Conservation (phyloP, 768 basidiomycete genomes). For the Suillus plorans region DNA sequence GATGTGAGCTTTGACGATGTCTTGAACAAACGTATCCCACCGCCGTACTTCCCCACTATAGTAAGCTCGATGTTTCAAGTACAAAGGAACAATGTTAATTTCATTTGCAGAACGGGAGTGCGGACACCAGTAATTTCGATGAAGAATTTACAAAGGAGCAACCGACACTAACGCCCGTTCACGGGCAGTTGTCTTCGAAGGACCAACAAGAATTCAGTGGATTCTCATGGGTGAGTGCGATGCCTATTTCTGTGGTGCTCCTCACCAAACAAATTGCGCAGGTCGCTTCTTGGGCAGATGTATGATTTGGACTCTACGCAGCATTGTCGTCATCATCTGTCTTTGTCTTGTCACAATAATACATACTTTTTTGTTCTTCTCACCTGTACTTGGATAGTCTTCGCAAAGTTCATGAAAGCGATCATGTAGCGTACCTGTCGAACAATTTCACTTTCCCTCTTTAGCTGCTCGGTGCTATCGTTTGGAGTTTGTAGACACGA, state of each 20-base stretch:
- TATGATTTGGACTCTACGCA: slow-evolving; percentile 35
- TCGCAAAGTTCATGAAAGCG: slow-evolving; percentile 23
- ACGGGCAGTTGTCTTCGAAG: slow-evolving; percentile 83
- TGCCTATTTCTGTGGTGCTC: background rate
- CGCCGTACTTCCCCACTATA: slow-evolving; percentile 96
- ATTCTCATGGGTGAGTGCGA: slow-evolving; percentile 80
- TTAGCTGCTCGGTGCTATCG: slow-evolving; percentile 13
- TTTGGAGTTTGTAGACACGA: slow-evolving; percentile 38
- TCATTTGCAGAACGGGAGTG: slow-evolving; percentile 65
- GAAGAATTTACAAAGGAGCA: slow-evolving; percentile 97
- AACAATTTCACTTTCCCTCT: slow-evolving; percentile 5
- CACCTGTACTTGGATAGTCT: slow-evolving; percentile 41
- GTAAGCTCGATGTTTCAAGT: slow-evolving; percentile 45
- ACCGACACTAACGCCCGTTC: slow-evolving; percentile 96
- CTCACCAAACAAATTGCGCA: slow-evolving; percentile 3
- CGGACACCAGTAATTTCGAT: slow-evolving; percentile 93
- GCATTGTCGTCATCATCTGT: slow-evolving; percentile 28
- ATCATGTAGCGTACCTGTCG: slow-evolving; percentile 19
- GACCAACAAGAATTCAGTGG: slow-evolving; percentile 97
- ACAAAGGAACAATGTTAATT: slow-evolving; percentile 14
- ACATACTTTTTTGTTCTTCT: slow-evolving; percentile 27
- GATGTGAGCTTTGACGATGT: slow-evolving; percentile 97
- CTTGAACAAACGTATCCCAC: slow-evolving; percentile 94
- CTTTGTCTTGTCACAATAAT: slow-evolving; percentile 34
- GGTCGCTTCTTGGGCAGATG: slow-evolving; percentile 60